Conservation (phyloP, 1,284 basidiomycete genomes). For the Fistulinella staudtii region DNA sequence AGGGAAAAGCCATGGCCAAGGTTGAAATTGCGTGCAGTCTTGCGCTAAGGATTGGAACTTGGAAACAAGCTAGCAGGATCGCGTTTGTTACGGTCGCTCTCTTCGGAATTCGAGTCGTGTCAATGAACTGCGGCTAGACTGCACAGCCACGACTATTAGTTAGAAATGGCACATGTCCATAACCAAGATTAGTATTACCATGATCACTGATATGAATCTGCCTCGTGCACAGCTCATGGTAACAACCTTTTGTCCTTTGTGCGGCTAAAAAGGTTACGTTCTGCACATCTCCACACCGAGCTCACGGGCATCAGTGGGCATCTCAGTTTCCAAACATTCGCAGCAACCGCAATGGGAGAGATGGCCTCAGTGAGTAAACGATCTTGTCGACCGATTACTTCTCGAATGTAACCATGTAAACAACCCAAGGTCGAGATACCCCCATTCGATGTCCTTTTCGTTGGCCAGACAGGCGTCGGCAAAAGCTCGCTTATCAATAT, state of each 20-base stretch:
- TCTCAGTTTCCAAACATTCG: not conserved
- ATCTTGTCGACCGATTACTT: not conserved
- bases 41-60: not conserved
- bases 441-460: constrained; percentile 25
- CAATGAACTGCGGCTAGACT: not conserved
- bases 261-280: not conserved
- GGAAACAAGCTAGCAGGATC: not conserved
- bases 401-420: no score
- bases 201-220: constrained; percentile 21
- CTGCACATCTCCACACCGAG: constrained; percentile 7
- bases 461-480: constrained; percentile 25
- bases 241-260: not conserved
- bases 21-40: not conserved
- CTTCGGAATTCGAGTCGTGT: no score
- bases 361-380: constrained; percentile 12
- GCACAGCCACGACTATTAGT: constrained; percentile 15
- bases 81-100: no score
- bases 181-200: not conserved
- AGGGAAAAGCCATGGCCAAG: constrained; percentile 26
- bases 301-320: no score
- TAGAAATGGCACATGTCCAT: not conserved
- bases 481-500: constrained; percentile 29
- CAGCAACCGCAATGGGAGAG: constrained; percentile 13
- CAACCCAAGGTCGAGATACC: no score
- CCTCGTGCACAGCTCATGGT: constrained; percentile 20